Evolutionary conservation across 208 protist genomes (phyloP), one percentile per base, ranked within the genome.

Genomic region (Trypanosoma lewisi): DNA sequence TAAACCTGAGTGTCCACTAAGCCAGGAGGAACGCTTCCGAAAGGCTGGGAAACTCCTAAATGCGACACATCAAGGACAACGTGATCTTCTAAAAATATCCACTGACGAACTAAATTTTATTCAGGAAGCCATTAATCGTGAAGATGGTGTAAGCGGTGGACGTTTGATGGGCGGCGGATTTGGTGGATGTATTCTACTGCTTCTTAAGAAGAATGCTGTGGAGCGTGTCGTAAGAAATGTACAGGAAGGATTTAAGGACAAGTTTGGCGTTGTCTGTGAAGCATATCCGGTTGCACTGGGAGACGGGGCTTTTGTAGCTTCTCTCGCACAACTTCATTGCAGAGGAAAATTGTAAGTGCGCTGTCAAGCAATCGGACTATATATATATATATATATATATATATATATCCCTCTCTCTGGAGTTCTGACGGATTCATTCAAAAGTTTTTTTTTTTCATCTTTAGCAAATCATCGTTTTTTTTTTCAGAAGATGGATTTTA

Each of bases 121-220:
- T 47, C 82, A 84, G 45, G 77, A 78, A 58, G 63, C 73, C 33
- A 73, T 86, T 56, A 83, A 82, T 69, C 70, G 66, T 64, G 67
- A 89, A 44, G 61, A 76, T 55, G 80, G 70, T 21, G 78, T 83
- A 41, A 79, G 83, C 5, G 89, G 89, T 2, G 76, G 80, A 2
- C 76, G 89, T 37, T 67, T 95, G 55, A 93, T 90, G 71, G 89
- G 83, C 66, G 88, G 83, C 28, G 89, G 89, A 48, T 93, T 95
- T 66, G 89, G 89, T 31, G 85, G 85, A n/a, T 93, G 85, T 70
- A 82, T 85, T 19, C 63, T 91, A 27, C 62, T 81, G 41, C 71
- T 84, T 47, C 59, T 83, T 4, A 71, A 73, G 45, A 75, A 73
- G 60, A 73, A 47, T 47, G 76, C 73, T 37, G 73, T 87, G 60